A percentile compares a stretch with the other conserved stretches of the same genome.
Conservation (phyloP, 805 yeast species). For the Suhomyces pyralidae region DNA sequence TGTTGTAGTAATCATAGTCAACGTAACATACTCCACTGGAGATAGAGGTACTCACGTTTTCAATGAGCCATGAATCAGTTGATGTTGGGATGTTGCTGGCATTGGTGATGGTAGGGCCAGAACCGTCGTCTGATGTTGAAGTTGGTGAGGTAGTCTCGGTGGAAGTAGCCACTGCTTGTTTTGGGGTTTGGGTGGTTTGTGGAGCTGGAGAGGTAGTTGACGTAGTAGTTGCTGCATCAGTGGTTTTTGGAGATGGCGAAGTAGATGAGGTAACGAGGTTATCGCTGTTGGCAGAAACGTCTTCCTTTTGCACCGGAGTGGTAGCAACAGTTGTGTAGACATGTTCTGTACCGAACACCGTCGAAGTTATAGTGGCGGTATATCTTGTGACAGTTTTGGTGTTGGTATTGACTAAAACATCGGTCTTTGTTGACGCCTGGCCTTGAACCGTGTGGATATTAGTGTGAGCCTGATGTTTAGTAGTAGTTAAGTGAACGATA, state of each 20-base stretch:
- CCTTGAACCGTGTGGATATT: conserved; percentile 32
- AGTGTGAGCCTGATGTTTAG: conserved; percentile 35
- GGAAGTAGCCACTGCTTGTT: conserved; percentile 10
- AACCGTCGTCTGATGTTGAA: conserved; percentile 13
- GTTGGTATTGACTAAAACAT: conserved; percentile 26
- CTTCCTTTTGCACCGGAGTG: conserved; percentile 24
- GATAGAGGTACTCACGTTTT: conserved; percentile 27
- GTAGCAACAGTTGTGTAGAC: conserved; percentile 36
- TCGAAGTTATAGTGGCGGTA: conserved; percentile 43
- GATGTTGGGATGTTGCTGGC: conserved; percentile 17
- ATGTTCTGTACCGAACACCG: conserved; percentile 37
- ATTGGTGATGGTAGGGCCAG: conserved; percentile 29
- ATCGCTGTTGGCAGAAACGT: conserved; percentile 9
- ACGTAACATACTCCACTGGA: conserved; percentile 33
- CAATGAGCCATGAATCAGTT: conserved; percentile 33
- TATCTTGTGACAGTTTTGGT: conserved; percentile 39
- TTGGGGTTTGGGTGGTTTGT: conserved; percentile 3
- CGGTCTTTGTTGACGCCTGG: conserved; percentile 26
- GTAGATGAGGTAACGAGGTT: conserved; percentile 5
- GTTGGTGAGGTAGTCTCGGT: conserved; percentile 12
- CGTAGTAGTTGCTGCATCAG: conserved; percentile 8
- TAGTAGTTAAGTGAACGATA: conserved; percentile 31
- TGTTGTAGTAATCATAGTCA: conserved; percentile 33
- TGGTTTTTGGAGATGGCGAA: conserved; percentile 4
- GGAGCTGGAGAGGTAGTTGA: conserved; percentile 12